A percentile compares a stretch with the other conserved stretches of the same genome.
Conservation (phyloP, 2,329 filamentous ascomycete genomes). For the Botrytis squamosa region DNA sequence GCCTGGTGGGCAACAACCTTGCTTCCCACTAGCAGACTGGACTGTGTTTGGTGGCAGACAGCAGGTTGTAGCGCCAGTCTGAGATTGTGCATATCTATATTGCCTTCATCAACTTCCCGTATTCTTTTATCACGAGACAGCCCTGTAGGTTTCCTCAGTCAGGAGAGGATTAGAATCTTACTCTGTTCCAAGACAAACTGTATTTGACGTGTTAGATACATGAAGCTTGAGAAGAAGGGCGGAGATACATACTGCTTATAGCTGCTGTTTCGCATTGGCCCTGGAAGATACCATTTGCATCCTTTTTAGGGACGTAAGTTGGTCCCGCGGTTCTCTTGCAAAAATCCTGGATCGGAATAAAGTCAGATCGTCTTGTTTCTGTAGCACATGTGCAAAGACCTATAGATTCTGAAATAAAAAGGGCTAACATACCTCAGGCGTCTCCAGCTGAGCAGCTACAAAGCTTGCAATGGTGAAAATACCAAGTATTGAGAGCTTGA, state of each 20-base stretch:
- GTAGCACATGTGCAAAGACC: neutral
- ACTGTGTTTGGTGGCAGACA: neutral
- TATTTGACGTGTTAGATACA: neutral
- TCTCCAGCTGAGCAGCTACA: slow-evolving; percentile 5
- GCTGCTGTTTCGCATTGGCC: neutral
- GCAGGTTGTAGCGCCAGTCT: neutral
- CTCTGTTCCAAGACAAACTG: slow-evolving; percentile 15
- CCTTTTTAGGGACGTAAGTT: slow-evolving; percentile 9
- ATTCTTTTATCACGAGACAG: neutral
- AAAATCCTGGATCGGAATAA: neutral
- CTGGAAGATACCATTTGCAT: slow-evolving; percentile 5
- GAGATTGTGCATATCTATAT: neutral
- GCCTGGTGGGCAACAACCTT: slow-evolving; percentile 5
- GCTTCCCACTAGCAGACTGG: neutral
- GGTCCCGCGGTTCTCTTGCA: slow-evolving; percentile 14
- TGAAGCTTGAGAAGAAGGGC: neutral
- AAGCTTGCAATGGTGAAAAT: slow-evolving; percentile 14
- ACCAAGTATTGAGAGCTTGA: slow-evolving; percentile 12
- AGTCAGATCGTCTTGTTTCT: neutral
- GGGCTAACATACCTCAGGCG: neutral
- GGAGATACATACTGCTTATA: neutral
- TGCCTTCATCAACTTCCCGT: neutral
- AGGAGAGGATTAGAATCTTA: neutral
- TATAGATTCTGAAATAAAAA: neutral
- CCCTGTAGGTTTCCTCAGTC: neutral